Base-by-base conservation (phyloP, 2,329 filamentous ascomycete species). In the Pyrenochaeta sp. region DNA sequence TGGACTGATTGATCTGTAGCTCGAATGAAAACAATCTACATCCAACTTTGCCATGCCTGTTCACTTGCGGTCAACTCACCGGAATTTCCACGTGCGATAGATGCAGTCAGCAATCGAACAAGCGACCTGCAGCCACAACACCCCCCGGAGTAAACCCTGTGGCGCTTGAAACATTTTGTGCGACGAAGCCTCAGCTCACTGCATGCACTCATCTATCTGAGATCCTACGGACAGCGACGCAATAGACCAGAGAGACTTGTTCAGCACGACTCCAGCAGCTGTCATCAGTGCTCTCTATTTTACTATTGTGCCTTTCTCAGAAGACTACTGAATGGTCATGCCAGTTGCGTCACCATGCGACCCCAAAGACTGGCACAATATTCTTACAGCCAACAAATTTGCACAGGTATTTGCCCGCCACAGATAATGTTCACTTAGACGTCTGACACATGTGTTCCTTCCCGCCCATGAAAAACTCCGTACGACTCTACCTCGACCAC, bases 41-140 rank as follows among this genome's bases (percentile, higher is more conserved):
- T 23, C 45, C 51, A 53, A 46, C 39, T 35, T 27, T 43, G 17
- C 39, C 23, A 23, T 33, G 41, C 21, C 32, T 27, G 17, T 37
- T n/a, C 17, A n/a, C n/a, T 21, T 45, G 31, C 21, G 29, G 23
- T 40, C 23, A 45, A 15, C 31, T 46, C 51, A 49, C 33, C 45
- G 48, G 45, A 32, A 47, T n/a, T 35, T 39, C 21, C 37, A 47
- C 29, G 33, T 46, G 50, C 42, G 37, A 42, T 50, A 23, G 41
- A 45, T 14, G 45, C 23, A 37, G 49, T 51, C 46, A 54, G 46
- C 47, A 52, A 48, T 44, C 15, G 40, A 44, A 9, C 17, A 37
- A 29, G 33, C 42, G 42, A 56, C 42, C 30, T 42, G 43, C 44
- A 46, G 36, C 51, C 18, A 42, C 29, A 36, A 15, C 32, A 1